Conservation (phyloP, 768 basidiomycete species). For the Termitomyces titanicus region DNA sequence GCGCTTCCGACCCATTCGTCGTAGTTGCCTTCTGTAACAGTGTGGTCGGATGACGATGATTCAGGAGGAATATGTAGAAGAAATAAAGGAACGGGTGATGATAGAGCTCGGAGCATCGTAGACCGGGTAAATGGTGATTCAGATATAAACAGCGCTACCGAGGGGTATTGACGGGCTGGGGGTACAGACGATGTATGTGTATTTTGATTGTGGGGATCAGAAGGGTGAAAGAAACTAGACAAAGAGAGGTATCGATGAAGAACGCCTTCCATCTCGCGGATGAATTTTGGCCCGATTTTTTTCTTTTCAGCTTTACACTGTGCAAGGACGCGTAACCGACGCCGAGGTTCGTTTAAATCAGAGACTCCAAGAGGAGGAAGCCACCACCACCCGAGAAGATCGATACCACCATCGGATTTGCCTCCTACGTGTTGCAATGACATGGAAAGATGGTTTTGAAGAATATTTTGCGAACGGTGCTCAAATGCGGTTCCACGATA, state of each 20-base stretch:
- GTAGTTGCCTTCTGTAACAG: background rate
- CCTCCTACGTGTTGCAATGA: constrained; percentile 76
- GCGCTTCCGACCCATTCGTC: constrained; percentile 40
- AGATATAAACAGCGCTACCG: constrained; percentile 77
- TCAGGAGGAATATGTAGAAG: constrained; percentile 70
- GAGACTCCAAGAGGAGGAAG: constrained; percentile 39
- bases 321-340: constrained; percentile 70
- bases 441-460: constrained; percentile 74
- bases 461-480: constrained; percentile 53
- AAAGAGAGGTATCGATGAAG: constrained; percentile 44
- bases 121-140: constrained; percentile 76
- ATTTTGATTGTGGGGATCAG: background rate
- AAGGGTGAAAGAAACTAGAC: background rate
- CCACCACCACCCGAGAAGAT: constrained; percentile 94
- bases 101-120: constrained; percentile 65
- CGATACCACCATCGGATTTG: constrained; percentile 86
- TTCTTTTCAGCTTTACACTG: constrained; percentile 93
- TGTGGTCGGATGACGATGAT: constrained; percentile 5
- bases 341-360: constrained; percentile 22
- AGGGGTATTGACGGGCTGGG: constrained; percentile 24
- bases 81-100: constrained; percentile 75
- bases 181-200: background rate
- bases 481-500: constrained; percentile 78
- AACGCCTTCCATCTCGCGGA: constrained; percentile 93
- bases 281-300: constrained; percentile 71